phyloP scores from a whole-genome alignment of 164 flowering plant species.

The Vitis rotundifolia region DNA sequence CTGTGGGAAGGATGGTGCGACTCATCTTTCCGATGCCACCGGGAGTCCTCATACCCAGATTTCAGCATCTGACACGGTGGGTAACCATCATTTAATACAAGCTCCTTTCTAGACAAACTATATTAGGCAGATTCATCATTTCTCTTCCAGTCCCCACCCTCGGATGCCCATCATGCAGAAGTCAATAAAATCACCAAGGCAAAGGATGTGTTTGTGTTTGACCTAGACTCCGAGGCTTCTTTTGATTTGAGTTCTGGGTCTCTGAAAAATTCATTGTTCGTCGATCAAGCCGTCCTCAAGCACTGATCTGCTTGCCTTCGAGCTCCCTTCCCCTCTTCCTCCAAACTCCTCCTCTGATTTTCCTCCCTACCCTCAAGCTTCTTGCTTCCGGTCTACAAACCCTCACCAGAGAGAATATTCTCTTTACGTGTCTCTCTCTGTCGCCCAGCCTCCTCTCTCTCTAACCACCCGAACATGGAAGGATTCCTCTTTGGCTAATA shows the following conservation, averaged over 20 bases:
- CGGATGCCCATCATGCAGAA: conserved; percentile 82
- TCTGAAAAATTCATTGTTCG: conserved; percentile 28
- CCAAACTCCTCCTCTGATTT: too few species aligned
- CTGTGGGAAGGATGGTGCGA: conserved; percentile 66
- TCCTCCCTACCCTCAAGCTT: too few species aligned
- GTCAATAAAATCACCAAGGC: conserved; percentile 39
- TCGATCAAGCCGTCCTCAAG: conserved; percentile 16
- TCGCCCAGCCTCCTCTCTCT: too few species aligned
- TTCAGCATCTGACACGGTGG: conserved; percentile 90
- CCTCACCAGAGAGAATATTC: too few species aligned
- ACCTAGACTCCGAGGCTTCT: conserved; percentile 44
- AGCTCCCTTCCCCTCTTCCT: too few species aligned
- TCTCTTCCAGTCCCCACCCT: conserved; percentile 97
- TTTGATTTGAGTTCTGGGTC: conserved; percentile 28
- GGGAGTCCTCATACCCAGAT: conserved; percentile 84
- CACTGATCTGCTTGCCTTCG: too few species aligned
- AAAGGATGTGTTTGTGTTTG: conserved; percentile 19
- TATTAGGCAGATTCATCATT: conserved; percentile 72
- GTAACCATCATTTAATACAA: conserved; percentile 84
- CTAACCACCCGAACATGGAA: too few species aligned
- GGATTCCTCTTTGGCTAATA: too few species aligned
- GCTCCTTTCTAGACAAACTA: conserved; percentile 55
- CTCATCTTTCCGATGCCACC: conserved; percentile 80
- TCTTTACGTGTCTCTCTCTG: too few species aligned
- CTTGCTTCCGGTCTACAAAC: too few species aligned